phyloP scores from a whole-genome alignment of 345 rosid genomes.

The Excoecaria agallocha region DNA sequence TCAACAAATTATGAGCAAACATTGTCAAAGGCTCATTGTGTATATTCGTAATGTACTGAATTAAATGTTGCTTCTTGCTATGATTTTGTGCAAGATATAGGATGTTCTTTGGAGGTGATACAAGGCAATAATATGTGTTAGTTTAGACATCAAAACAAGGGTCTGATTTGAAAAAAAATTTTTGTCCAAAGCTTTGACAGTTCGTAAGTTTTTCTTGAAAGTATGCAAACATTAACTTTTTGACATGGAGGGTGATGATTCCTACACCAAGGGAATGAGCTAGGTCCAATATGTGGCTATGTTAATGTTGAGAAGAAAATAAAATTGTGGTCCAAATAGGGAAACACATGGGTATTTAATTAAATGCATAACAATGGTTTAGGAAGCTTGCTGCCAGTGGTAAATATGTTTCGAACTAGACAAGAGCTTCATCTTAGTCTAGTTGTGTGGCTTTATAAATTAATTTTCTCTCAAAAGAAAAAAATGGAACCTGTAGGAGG shows the following conservation, averaged over 20 bases:
- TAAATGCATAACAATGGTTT: background rate
- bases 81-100: background rate
- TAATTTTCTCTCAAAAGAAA: background rate
- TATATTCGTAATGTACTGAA: background rate
- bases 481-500: background rate
- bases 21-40: background rate
- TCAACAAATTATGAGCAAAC: background rate
- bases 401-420: background rate
- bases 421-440: background rate
- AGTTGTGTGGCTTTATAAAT: background rate
- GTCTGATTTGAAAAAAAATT: background rate
- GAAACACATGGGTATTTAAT: background rate
- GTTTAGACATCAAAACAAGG: background rate
- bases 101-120: background rate
- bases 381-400: background rate
- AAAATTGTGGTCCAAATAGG: background rate
- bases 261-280: background rate
- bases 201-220: background rate
- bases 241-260: background rate
- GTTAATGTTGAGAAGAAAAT: background rate
- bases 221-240: background rate
- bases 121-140: background rate
- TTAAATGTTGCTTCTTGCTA: background rate
- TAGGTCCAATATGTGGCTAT: background rate
- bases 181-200: background rate